These are phyloP conservation scores for Botrytis medusae DNA, from an alignment of 2,329 filamentous ascomycete species.

Conservation along the genomic window DNA sequence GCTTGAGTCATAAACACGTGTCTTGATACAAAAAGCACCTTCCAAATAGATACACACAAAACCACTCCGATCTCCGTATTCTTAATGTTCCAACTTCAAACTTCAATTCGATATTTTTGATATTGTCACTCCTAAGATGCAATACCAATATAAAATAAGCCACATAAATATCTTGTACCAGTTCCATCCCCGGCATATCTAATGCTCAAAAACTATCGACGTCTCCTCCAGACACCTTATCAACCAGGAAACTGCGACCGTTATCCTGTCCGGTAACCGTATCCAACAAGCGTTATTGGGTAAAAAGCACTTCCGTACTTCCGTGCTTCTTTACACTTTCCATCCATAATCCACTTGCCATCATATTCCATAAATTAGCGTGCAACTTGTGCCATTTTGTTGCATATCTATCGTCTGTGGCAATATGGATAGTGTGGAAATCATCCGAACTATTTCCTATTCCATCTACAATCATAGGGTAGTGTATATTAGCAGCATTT, in stretches of 20 bases:
- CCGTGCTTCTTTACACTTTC: not conserved
- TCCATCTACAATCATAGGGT: too few species aligned
- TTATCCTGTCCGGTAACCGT: not conserved
- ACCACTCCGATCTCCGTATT: not conserved
- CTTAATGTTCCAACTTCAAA: not conserved
- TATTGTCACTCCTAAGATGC: not conserved
- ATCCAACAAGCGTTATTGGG: not conserved
- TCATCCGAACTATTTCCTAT: too few species aligned
- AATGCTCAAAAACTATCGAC: too few species aligned
- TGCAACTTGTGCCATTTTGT: not conserved
- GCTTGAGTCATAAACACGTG: not conserved
- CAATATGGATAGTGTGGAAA: not conserved
- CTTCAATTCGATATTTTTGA: not conserved
- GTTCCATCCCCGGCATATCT: fast-evolving
- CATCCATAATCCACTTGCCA: not conserved
- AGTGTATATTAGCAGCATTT: not conserved
- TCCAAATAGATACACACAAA: not conserved
- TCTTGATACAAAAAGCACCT: not conserved
- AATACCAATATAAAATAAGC: not conserved
- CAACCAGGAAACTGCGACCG: not conserved
- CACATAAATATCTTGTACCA: not conserved
- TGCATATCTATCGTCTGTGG: not conserved
- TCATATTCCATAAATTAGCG: not conserved
- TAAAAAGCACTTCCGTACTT: not conserved
- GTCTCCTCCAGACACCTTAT: not conserved